Conservation (phyloP, 345 rosid species). For the Clarkia xantiana region DNA sequence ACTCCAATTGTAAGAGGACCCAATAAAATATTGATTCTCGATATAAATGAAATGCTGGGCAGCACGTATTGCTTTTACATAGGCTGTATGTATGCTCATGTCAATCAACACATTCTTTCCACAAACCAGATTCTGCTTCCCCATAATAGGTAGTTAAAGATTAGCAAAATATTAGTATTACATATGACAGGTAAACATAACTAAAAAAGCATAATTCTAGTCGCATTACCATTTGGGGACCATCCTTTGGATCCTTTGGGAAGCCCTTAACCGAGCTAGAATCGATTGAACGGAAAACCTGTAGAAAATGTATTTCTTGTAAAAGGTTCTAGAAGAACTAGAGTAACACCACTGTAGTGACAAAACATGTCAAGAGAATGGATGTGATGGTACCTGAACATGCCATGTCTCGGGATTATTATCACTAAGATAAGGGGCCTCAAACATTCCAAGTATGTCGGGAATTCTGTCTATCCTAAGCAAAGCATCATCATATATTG, state of each 20-base stretch:
- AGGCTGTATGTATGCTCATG: slow-evolving; percentile 98
- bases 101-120: slow-evolving; percentile 92
- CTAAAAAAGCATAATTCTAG: neutral
- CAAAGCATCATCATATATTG: slow-evolving; percentile 80
- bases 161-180: neutral
- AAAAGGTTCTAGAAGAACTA: neutral
- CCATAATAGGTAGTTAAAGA: slow-evolving; percentile 12
- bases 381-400: slow-evolving; percentile 45
- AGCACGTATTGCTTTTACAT: slow-evolving; percentile 89
- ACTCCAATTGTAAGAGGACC: slow-evolving; percentile 85
- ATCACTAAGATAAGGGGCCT: slow-evolving; percentile 28
- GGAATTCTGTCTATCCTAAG: slow-evolving; percentile 68
- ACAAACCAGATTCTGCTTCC: slow-evolving; percentile 64
- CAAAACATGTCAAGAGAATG: no score
- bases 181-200: neutral
- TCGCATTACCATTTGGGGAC: slow-evolving; percentile 45
- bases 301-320: no score
- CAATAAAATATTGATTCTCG: slow-evolving; percentile 92
- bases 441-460: slow-evolving; percentile 51
- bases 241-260: slow-evolving; percentile 82
- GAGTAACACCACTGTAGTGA: neutral
- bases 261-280: slow-evolving; percentile 79
- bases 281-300: slow-evolving; percentile 93
- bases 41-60: slow-evolving; percentile 95
- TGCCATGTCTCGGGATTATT: slow-evolving; percentile 79